Base-by-base conservation (phyloP, 2,329 filamentous ascomycete species). In the Pseudogymnoascus sp. region DNA sequence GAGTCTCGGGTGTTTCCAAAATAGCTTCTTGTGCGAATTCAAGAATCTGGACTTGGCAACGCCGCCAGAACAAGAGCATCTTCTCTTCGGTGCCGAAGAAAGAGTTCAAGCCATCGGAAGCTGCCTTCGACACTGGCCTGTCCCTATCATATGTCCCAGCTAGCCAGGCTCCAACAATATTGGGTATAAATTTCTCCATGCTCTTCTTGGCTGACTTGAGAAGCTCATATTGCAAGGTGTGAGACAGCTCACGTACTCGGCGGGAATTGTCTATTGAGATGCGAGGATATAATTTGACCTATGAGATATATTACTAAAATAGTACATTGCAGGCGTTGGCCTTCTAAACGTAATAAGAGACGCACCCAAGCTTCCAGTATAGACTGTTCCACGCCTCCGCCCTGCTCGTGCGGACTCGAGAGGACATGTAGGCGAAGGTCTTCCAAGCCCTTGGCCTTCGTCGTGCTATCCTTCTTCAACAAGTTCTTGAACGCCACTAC, bases 401-500 rank as follows among this genome's bases (percentile, higher is more conserved):
- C 78, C 63, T 80, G 70, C 65, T 81, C 83, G 73, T 73, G 81
- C 43, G 75, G 81, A 74, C 79, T 82, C 11, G 77, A 75, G 67
- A 82, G 80, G 40, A 90, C 79, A 71, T 89, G 83, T 36, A 82
- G 74, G 59, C 91, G 81, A 18, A 99, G 77, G 61, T 97, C 93
- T 69, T 97, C 93, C 28, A 99, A 79, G 0, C 91, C 93, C 74
- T 93, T 96, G 6, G 88, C 83, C 74, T 96, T 96, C 38, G 95
- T 99, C 9, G 87, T 96, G 71, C 88, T 88, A 77, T 97, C 93
- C 76, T 95, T 96, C 78, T 97, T 99, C 60, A 88, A 82, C 3
- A 97, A 77, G 69, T 96, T 96, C 76, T 97, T 96, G 78, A 97
- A 91, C n/a, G 88, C 86, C 12, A 97, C 92, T 38, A 93, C 86